These are phyloP conservation scores for Pelargonium cotyledonis DNA, from an alignment of 441 rosid species.

Conservation along the genomic window DNA sequence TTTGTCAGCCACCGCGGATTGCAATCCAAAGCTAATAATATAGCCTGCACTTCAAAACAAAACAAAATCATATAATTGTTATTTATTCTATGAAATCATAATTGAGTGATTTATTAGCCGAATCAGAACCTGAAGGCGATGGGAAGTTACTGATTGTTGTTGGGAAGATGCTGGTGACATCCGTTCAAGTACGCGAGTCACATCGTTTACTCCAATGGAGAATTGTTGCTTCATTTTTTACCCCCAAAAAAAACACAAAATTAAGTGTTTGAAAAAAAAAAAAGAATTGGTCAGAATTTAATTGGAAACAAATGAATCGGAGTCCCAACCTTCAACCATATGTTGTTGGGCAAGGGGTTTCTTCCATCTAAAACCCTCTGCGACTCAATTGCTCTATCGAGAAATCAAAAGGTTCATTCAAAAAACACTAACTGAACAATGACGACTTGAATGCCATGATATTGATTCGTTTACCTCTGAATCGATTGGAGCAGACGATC, in stretches of 20 bases:
- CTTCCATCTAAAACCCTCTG: constrained; percentile 42
- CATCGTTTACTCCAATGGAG: constrained; percentile 87
- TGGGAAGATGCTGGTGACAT: constrained; percentile 38
- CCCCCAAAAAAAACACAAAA: neutral
- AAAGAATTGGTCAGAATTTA: neutral
- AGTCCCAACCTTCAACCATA: constrained; percentile 72
- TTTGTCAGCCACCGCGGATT: constrained; percentile 69
- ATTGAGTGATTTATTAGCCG: neutral
- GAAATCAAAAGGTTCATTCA: neutral
- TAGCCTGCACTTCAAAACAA: constrained; percentile 31
- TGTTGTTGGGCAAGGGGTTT: constrained; percentile 58
- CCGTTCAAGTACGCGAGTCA: constrained; percentile 73
- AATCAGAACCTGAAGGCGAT: constrained; percentile 3
- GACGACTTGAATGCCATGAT: neutral
- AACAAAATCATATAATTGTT: neutral
- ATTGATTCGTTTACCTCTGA: constrained; percentile 36
- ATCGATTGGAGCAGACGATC: constrained; percentile 47
- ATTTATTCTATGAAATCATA: neutral
- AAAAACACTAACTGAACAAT: neutral
- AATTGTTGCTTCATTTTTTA: constrained; percentile 56
- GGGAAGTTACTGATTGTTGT: neutral
- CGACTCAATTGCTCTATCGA: constrained; percentile 48
- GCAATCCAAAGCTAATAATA: constrained; percentile 72
- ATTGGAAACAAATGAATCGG: neutral
- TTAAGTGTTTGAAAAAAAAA: neutral